Percentiles rank a stretch among this genome's conserved stretches.
phyloP scores from a whole-genome alignment of 2,329 filamentous ascomycete genomes.

The Chaetomiaceae sp. region DNA sequence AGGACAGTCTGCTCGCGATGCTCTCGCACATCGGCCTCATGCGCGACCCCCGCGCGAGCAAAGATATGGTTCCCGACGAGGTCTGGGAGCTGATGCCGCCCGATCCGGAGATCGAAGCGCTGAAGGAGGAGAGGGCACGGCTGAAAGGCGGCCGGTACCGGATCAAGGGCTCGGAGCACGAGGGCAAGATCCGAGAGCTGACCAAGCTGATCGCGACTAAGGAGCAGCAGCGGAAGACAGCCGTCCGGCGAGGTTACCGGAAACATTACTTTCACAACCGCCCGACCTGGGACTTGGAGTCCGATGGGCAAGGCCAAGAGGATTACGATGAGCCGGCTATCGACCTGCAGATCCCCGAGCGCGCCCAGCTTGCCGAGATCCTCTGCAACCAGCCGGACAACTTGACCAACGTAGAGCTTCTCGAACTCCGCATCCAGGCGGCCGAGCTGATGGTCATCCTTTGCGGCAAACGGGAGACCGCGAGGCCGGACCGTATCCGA shows the following conservation, averaged over 20 bases:
- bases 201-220: conserved; percentile 23
- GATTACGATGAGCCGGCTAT: conserved; percentile 14
- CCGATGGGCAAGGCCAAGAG: conserved; percentile 17
- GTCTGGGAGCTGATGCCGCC: conserved; percentile 22
- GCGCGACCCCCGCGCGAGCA: conserved; percentile 23
- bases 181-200: conserved; percentile 25
- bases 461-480: no score
- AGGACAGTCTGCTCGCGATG: conserved; percentile 20
- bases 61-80: conserved; percentile 28
- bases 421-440: conserved; percentile 10
- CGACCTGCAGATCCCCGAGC: conserved; percentile 16
- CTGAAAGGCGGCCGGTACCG: conserved; percentile 26
- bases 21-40: conserved; percentile 26
- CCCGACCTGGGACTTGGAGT: no score
- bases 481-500: no score
- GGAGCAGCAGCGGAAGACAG: conserved; percentile 15
- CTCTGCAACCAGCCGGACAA: conserved; percentile 14
- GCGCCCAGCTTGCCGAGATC: conserved; percentile 13
- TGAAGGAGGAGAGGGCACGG: neutral
- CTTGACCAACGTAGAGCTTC: conserved; percentile 6
- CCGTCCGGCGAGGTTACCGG: conserved; percentile 21
- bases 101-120: conserved; percentile 24
- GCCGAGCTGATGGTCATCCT: no score
- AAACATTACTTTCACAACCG: conserved; percentile 28
- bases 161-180: conserved; percentile 19